Evolutionary conservation across 2,329 filamentous ascomycete genomes (phyloP).

Genomic region (Ophiostoma himal-ulmi): DNA sequence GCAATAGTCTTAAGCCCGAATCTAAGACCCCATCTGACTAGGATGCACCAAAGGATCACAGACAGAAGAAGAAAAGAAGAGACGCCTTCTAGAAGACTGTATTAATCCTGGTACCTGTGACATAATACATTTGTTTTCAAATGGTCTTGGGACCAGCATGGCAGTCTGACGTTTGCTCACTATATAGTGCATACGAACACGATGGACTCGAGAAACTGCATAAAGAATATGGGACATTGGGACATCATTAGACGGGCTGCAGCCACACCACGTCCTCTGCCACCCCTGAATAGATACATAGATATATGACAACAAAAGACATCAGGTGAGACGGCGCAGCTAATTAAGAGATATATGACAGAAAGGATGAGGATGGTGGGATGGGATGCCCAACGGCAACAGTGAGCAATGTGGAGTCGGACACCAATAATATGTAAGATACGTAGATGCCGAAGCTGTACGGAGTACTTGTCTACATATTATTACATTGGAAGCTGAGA

Average conservation of each 20-base stretch:
- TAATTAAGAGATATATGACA: background rate
- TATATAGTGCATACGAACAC: background rate
- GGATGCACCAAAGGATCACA: background rate
- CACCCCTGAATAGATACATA: background rate
- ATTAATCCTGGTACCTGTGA: background rate
- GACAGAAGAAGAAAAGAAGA: background rate
- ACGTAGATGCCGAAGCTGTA: background rate
- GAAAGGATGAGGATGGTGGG: background rate
- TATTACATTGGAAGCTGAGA: background rate
- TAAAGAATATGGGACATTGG: background rate
- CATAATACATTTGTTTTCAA: background rate
- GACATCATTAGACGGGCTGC: background rate
- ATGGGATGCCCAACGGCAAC: background rate
- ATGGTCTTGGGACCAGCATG: background rate
- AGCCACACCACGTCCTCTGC: background rate
- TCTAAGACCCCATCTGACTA: slow-evolving; percentile 12
- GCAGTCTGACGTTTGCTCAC: background rate
- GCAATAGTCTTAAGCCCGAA: background rate
- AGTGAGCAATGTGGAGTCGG: background rate
- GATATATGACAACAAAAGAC: background rate
- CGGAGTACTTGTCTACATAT: background rate
- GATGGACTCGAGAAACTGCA: background rate
- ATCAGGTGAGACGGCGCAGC: background rate
- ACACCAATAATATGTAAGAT: background rate
- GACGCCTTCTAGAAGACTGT: slow-evolving; percentile 2